Evolutionary conservation across 164 flowering plant genomes (phyloP), one percentile per base, ranked within the genome.

Genomic region (Tetrastigma voinierianum): DNA sequence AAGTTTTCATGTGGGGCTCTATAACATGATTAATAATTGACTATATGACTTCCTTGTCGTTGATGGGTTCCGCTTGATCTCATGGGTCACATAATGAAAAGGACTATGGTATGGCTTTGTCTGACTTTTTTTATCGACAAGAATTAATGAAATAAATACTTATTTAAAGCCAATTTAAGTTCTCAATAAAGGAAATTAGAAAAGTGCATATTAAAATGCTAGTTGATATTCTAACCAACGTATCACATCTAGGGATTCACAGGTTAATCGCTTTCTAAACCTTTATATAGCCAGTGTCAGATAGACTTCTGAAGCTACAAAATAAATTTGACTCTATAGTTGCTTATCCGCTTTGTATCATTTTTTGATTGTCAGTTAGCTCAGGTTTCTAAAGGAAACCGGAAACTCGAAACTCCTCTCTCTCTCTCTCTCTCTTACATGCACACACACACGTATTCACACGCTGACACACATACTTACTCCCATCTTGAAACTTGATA

Each of bases 11-110:
- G n/a, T n/a, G n/a, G n/a, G n/a, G n/a, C n/a, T n/a, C n/a, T n/a
- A n/a, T n/a, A n/a, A n/a, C n/a, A n/a, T n/a, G n/a, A n/a, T n/a
- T n/a, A n/a, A n/a, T n/a, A n/a, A n/a, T n/a, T n/a, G n/a, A n/a
- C n/a, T n/a, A n/a, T n/a, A n/a, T n/a, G n/a, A n/a, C 25, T 72
- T 40, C 20, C 53, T 72, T 77, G 18, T 64, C 84, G 90, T 93
- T 80, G 98, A 93, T 82, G 98, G 7, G 90, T 93, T 72, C 86
- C 97, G n/a, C 90, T 93, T 86, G 98, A 93, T 58, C 94, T 93
- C 51, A 90, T 93, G 98, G 98, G 98, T 55, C 98, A 93, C 74
- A 77, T 93, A 63, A 93, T 93, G 98, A 93, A 87, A 71, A 76
- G 72, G 18, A 89, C 97, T 65, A 90, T 93, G 98, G 97, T 89